A percentile compares a stretch with the other conserved stretches of the same genome.
Evolutionary conservation across 2,329 filamentous ascomycete species (phyloP).

Genomic region (Cylindrodendrum hubeiense): DNA sequence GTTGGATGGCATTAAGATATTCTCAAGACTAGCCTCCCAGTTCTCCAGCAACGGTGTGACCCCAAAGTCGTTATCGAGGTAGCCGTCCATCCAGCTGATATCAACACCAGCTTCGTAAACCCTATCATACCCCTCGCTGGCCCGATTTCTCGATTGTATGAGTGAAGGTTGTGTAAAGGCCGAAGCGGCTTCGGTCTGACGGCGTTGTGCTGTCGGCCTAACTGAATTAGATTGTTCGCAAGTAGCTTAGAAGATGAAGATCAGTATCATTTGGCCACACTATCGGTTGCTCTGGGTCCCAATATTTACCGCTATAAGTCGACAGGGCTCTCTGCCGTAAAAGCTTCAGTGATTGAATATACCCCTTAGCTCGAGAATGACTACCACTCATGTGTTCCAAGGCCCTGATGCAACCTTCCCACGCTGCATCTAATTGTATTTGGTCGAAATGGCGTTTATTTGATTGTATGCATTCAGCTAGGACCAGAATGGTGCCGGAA

Average conservation of each 20-base stretch:
- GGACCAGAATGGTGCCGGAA: not conserved
- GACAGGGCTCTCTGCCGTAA: not conserved
- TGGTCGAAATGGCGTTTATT: not conserved
- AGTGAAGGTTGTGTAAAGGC: not conserved
- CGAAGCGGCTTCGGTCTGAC: not conserved
- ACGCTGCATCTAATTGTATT: not conserved
- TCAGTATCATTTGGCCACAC: not conserved
- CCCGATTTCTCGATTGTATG: not conserved
- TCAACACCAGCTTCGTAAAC: not conserved
- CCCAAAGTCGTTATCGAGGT: not conserved
- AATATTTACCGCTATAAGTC: not conserved
- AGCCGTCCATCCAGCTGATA: not conserved
- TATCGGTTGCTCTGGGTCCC: not conserved
- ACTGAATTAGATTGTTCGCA: not conserved
- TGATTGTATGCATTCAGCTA: not conserved
- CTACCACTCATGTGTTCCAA: not conserved
- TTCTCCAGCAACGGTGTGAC: not conserved
- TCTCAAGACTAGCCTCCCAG: constrained; percentile 1
- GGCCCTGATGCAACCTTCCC: constrained; percentile 1
- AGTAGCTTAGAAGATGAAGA: not conserved
- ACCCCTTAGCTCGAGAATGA: not conserved
- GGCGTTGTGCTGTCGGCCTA: not conserved
- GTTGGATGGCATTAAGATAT: not conserved
- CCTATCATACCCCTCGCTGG: not conserved
- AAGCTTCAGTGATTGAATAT: not conserved